phyloP scores from a whole-genome alignment of 257 asterid species.

The Agastache rugosa region DNA sequence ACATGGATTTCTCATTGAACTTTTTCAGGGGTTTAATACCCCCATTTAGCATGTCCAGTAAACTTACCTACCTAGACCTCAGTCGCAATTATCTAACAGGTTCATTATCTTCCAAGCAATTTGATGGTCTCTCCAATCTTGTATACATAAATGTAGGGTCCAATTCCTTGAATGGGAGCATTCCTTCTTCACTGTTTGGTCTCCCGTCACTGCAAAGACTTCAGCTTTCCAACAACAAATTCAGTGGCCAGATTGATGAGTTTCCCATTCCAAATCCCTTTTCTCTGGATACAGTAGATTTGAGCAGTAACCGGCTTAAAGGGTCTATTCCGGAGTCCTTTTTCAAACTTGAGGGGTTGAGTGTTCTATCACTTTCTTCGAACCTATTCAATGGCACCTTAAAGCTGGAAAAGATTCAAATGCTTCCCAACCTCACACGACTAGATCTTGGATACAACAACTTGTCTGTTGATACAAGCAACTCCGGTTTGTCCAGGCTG shows the following conservation, averaged over 20 bases:
- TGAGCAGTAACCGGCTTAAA: constrained; percentile 45
- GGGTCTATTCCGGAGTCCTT: constrained; percentile 49
- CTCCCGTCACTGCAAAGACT: constrained; percentile 49
- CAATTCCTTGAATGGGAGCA: constrained; percentile 47
- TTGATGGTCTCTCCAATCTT: constrained; percentile 49
- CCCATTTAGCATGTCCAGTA: too few species aligned
- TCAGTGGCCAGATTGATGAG: constrained; percentile 48
- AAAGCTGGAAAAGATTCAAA: too few species aligned
- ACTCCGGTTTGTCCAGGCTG: too few species aligned
- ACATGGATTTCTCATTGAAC: constrained; percentile 47
- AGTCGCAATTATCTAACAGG: too few species aligned
- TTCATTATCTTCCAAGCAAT: constrained; percentile 46
- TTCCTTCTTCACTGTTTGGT: constrained; percentile 49
- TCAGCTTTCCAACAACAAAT: constrained; percentile 45
- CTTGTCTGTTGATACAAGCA: too few species aligned
- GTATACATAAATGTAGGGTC: constrained; percentile 35
- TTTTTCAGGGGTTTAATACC: too few species aligned
- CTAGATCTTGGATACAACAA: too few species aligned
- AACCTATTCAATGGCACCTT: too few species aligned
- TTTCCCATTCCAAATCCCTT: constrained; percentile 30
- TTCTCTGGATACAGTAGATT: constrained; percentile 43
- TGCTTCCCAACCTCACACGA: too few species aligned
- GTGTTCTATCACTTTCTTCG: constrained; percentile 42
- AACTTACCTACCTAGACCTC: too few species aligned
- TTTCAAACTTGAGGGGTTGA: constrained; percentile 38